These are phyloP conservation scores for Prunus salicina DNA, from an alignment of 306 rosid genomes.

Conservation along the genomic window DNA sequence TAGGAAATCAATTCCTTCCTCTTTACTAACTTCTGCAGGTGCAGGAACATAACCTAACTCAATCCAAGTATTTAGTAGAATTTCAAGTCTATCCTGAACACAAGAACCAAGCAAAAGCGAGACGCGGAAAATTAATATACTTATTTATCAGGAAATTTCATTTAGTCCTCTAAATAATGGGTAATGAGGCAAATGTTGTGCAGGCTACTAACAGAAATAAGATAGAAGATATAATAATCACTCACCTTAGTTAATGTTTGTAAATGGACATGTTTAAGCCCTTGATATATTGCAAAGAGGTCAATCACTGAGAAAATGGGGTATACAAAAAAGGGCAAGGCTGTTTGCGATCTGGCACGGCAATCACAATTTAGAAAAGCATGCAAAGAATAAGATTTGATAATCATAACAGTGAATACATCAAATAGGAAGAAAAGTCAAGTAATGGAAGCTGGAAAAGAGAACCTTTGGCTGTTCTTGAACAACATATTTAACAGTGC, in stretches of 20 bases:
- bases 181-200: background rate
- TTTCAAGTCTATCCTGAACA: constrained; percentile 91
- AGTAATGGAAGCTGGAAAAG: constrained; percentile 13
- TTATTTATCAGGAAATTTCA: background rate
- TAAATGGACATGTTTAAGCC: constrained; percentile 78
- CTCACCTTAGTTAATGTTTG: constrained; percentile 85
- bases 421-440: background rate
- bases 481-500: constrained; percentile 58
- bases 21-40: constrained; percentile 82
- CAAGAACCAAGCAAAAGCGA: constrained; percentile 4
- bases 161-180: background rate
- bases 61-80: constrained; percentile 73
- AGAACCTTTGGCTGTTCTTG: constrained; percentile 62
- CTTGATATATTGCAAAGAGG: constrained; percentile 83
- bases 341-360: constrained; percentile 54
- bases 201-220: background rate
- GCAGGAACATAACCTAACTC: constrained; percentile 67
- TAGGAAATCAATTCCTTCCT: constrained; percentile 67
- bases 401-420: background rate
- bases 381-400: background rate
- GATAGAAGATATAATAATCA: background rate
- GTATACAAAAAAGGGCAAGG: constrained; percentile 59
- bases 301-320: constrained; percentile 80
- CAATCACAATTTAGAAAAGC: constrained; percentile 35
- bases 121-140: background rate